Conservation (phyloP, 371 early-diverging fungal species). For the Rhizomucor pusillus region DNA sequence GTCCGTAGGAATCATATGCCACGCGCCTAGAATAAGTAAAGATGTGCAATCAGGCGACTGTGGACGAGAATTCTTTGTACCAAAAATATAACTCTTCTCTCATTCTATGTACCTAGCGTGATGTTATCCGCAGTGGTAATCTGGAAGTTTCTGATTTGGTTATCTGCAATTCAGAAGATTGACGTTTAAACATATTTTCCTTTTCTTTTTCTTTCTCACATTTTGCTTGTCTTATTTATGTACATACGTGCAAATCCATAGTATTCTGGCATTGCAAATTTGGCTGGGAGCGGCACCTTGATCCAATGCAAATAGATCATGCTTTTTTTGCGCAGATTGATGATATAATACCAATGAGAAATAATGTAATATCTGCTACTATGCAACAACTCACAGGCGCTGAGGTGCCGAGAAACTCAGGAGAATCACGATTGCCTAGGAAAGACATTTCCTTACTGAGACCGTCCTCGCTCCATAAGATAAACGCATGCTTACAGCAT, state of each 20-base stretch:
- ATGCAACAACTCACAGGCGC: slow-evolving; percentile 22
- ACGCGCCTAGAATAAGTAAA: slow-evolving; percentile 27
- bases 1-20: slow-evolving; percentile 40
- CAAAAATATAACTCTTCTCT: background rate
- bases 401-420: slow-evolving; percentile 38
- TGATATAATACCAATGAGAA: background rate
- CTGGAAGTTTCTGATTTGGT: slow-evolving; percentile 31
- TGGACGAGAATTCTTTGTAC: background rate
- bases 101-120: slow-evolving; percentile 27
- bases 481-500: slow-evolving; percentile 5
- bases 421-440: slow-evolving; percentile 26
- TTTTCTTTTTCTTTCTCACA: too few relatives aligned
- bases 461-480: too few relatives aligned
- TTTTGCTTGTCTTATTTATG: background rate
- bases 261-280: slow-evolving; percentile 30
- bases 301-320: slow-evolving; percentile 42
- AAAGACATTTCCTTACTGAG: too few relatives aligned
- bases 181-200: background rate
- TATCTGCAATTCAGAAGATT: slow-evolving; percentile 19
- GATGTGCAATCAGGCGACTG: too few relatives aligned
- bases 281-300: slow-evolving; percentile 21
- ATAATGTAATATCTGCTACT: background rate
- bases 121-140: slow-evolving; percentile 38
- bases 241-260: slow-evolving; percentile 48
- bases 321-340: slow-evolving; percentile 16